phyloP scores from a whole-genome alignment of 139 green algal species.

The Diplosphaera chodatii region DNA sequence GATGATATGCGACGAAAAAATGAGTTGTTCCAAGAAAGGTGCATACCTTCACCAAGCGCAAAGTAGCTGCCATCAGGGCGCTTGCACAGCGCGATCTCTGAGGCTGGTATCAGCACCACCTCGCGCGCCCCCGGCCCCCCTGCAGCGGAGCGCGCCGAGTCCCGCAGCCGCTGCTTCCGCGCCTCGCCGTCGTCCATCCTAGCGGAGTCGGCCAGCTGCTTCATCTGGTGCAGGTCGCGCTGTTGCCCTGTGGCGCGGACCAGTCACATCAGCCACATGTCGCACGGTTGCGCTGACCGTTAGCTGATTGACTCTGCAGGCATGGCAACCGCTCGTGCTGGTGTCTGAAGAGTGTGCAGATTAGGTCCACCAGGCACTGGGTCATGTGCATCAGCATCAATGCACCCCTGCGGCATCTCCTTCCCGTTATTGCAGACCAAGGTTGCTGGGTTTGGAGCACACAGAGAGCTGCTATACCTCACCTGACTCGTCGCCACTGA shows the following conservation, averaged over 20 bases:
- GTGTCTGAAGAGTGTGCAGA: no score
- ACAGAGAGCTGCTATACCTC: no score
- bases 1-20: no score
- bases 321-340: no score
- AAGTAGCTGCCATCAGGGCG: slow-evolving; percentile 1
- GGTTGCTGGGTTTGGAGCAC: no score
- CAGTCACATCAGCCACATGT: neutral
- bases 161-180: neutral
- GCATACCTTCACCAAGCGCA: neutral
- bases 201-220: neutral
- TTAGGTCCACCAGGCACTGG: no score
- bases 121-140: neutral
- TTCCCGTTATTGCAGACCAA: no score
- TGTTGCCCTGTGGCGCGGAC: neutral
- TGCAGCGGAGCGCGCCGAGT: neutral
- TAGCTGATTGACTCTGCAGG: no score
- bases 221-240: neutral
- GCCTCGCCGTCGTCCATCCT: neutral
- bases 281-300: no score
- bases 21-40: neutral
- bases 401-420: no score
- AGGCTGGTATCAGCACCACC: neutral
- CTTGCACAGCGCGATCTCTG: neutral
- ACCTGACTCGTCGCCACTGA: no score
- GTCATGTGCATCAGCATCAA: no score